phyloP scores from a whole-genome alignment of 257 asterid species.

The Plantago elongata region DNA sequence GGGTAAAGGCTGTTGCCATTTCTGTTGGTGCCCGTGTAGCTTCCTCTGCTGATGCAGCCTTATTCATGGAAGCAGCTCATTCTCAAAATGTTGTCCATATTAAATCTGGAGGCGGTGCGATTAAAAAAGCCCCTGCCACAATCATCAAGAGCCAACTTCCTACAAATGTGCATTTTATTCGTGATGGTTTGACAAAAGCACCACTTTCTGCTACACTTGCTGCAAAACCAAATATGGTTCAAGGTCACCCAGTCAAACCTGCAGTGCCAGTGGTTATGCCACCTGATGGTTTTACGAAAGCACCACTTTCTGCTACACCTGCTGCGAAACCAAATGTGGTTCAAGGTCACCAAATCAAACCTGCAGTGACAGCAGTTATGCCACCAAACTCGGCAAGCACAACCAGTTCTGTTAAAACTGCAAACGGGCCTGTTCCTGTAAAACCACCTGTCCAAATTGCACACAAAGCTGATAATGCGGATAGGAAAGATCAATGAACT shows the following conservation, averaged over 20 bases:
- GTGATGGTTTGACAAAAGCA: slow-evolving; percentile 51
- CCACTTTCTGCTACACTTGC: slow-evolving; percentile 39
- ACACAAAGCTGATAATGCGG: too few relatives aligned
- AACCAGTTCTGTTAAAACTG: not conserved
- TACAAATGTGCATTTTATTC: slow-evolving; percentile 73
- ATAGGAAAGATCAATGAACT: too few relatives aligned
- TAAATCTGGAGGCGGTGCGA: slow-evolving; percentile 42
- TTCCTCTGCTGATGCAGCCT: slow-evolving; percentile 37
- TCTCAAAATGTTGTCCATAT: slow-evolving; percentile 60
- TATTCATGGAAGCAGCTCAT: slow-evolving; percentile 40
- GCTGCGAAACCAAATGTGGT: slow-evolving; percentile 33
- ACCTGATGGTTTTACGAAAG: slow-evolving; percentile 45
- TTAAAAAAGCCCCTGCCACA: slow-evolving; percentile 45
- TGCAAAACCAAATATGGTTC: slow-evolving; percentile 32
- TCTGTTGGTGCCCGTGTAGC: slow-evolving; percentile 53
- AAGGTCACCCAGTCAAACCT: slow-evolving; percentile 31
- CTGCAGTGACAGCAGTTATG: slow-evolving; percentile 27
- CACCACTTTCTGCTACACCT: slow-evolving; percentile 39
- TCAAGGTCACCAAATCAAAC: slow-evolving; percentile 29
- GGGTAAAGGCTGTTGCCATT: slow-evolving; percentile 51
- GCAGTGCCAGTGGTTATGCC: slow-evolving; percentile 24
- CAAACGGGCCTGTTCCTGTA: too few relatives aligned
- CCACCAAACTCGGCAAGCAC: slow-evolving; percentile 21
- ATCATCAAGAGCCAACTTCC: slow-evolving; percentile 53
- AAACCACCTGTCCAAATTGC: too few relatives aligned